Evolutionary conservation across 164 flowering plant species (phyloP), one percentile per base, ranked within the genome.

Genomic region (Vitis rotundifolia): DNA sequence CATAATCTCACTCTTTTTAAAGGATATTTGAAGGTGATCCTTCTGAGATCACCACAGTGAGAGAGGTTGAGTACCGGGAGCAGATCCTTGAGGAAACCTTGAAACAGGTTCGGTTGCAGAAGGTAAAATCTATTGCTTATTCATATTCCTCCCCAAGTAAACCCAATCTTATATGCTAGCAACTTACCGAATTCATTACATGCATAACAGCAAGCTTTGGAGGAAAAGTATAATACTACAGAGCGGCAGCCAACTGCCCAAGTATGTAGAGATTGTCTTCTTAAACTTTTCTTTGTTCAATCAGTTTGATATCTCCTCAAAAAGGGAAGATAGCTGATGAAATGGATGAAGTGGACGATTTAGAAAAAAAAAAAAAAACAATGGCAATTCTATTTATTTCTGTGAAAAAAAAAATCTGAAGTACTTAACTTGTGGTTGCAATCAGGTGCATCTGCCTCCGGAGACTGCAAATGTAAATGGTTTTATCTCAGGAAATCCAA

Each of bases 11-110:
- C 29, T 7, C 26, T 14, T 61, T 63, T 61, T 29, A 10, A 57
- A 86, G 90, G 78, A 65, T 76, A 14, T 84, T 71, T 74, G 86
- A 84, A 75, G 86, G 81, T 5, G 75, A 87, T 62, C 73, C 71
- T 37, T 63, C 71, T 31, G 74, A 74, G 52, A 73, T 84, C 63
- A 66, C 77, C 2, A 76, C 85, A n/a, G 49, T 81, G 59, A 9
- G 22, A 61, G 88, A 87, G 58, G 88, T 79, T 3, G 75, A 77
- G 64, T 77, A 73, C 57, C 71, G 75, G 14, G 88, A 81, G 66
- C 75, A 78, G 19, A 59, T 81, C 49, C 83, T 87, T 11, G 73
- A 77, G 64, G 85, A 83, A 8, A 63, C 76, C 15, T 63, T 87
- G 49, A 73, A 68, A 55, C 81, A 71, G 16, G 60, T 86, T 11